Evolutionary conservation across 805 yeast genomes (phyloP), one percentile per base, ranked within the genome.

Genomic region (Metschnikowia sp.): DNA sequence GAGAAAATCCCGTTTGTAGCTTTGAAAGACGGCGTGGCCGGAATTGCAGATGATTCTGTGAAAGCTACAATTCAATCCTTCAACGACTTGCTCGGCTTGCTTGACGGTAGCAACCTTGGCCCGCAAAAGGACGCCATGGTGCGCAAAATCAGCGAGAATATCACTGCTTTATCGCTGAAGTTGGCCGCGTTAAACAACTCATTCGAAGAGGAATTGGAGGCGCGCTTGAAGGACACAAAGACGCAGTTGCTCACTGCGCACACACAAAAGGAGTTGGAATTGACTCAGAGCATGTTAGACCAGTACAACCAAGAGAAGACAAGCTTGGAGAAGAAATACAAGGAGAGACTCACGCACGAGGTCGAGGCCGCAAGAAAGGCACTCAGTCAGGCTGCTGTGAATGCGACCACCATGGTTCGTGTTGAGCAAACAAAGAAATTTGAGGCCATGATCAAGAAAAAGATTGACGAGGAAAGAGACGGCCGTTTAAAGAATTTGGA

Each of bases 401-500:
- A 88, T 66, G 83, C 83, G 45, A 77, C 88, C 30, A 72, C 82
- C 9, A 74, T 85, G 62, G 80, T 84, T 47, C 79, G 88, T 58
- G 70, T 83, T 42, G 83, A 82, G 55, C 84, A 86, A 56, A 81
- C 88, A 49, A 78, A 83, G 55, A 82, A 81, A 60, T 82, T 87
- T 63, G 79, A 83, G 52, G 70, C 75, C 44, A 71, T 79, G 48
- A 73, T 89, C 40, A 63, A 75, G 39, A 76, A 78, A 45, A 77
- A 77, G 49, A 77, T 91, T 45, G 67, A 72, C 52, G 45, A 57
- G 40, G 77, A 72, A 74, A 83, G 98, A 69, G 75, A 83, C 53
- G 88, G 90, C 28, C 83, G 94, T 62, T 78, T 91, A 58, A 76
- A 85, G 40, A 76, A 84, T 58, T 75, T 94, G 59, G 76, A 77